phyloP scores from a whole-genome alignment of 257 asterid species.

The Buddleja alternifolia region DNA sequence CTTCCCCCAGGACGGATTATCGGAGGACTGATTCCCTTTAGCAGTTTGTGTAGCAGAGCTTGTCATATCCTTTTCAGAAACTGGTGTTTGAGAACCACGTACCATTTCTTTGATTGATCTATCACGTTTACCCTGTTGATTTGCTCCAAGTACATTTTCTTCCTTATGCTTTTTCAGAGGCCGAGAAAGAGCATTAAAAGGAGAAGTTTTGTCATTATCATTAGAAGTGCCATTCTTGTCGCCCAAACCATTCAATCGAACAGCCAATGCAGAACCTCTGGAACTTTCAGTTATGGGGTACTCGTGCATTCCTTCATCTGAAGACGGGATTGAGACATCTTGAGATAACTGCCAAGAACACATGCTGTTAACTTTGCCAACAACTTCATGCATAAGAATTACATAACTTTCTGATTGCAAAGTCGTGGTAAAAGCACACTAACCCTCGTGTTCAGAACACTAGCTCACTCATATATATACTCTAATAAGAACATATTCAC shows the following conservation, averaged over 20 bases:
- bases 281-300: constrained; percentile 27
- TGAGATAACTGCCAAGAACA: constrained; percentile 39
- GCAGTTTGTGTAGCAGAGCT: constrained; percentile 30
- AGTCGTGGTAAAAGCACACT: neutral
- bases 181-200: constrained; percentile 28
- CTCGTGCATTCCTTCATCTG: constrained; percentile 39
- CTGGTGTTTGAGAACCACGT: constrained; percentile 39
- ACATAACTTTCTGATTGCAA: constrained; percentile 4
- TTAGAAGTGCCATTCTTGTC: constrained; percentile 31
- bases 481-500: neutral
- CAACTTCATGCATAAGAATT: neutral
- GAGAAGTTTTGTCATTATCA: constrained; percentile 30
- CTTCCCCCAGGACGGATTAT: constrained; percentile 45
- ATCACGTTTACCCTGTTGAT: constrained; percentile 31
- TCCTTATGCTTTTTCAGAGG: constrained; percentile 41
- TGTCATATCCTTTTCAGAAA: constrained; percentile 28
- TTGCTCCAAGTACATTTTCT: constrained; percentile 30
- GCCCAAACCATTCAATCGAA: constrained; percentile 28
- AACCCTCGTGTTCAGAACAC: neutral
- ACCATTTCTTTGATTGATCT: constrained; percentile 26
- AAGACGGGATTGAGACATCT: constrained; percentile 41
- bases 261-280: constrained; percentile 30
- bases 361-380: constrained; percentile 17
- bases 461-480: neutral
- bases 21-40: constrained; percentile 39